phyloP scores from a whole-genome alignment of 768 basidiomycete genomes.

The Pleurotus giganteus region DNA sequence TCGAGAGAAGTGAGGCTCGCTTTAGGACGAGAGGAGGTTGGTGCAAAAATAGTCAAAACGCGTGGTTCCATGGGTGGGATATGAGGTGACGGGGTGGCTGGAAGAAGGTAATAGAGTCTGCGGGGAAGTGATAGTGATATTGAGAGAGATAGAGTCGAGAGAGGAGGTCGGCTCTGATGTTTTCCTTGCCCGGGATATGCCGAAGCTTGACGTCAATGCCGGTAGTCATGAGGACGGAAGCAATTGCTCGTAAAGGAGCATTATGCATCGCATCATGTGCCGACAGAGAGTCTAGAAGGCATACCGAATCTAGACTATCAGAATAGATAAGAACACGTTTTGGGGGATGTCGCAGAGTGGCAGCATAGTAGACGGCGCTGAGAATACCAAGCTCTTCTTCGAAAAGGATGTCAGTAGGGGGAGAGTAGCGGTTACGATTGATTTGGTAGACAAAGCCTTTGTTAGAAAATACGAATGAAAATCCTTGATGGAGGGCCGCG shows the following conservation, averaged over 20 bases:
- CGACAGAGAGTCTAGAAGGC: constrained; percentile 14
- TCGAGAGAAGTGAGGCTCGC: constrained; percentile 16
- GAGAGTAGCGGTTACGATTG: neutral
- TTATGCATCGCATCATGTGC: constrained; percentile 6
- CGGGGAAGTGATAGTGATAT: constrained; percentile 12
- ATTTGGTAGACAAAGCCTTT: constrained; percentile 17
- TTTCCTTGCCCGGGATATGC: constrained; percentile 17
- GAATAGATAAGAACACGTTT: constrained; percentile 14
- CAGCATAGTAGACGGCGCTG: constrained; percentile 17
- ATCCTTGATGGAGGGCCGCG: constrained; percentile 13
- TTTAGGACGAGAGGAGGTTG: no score
- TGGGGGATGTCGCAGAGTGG: constrained; percentile 14
- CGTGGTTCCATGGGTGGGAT: constrained; percentile 19
- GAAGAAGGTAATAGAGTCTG: constrained; percentile 18
- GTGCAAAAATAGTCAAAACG: no score
- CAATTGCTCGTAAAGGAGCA: constrained; percentile 13
- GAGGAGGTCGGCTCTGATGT: constrained; percentile 15
- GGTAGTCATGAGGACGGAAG: constrained; percentile 12
- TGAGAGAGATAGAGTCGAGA: constrained; percentile 16
- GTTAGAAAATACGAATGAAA: constrained; percentile 13
- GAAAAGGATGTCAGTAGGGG: constrained; percentile 22
- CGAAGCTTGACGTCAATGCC: constrained; percentile 16
- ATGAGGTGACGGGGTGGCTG: constrained; percentile 16
- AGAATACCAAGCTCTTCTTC: constrained; percentile 21
- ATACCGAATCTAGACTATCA: constrained; percentile 20